These are phyloP conservation scores for Glonium stellatum DNA, from an alignment of 495 filamentous ascomycete genomes.

Conservation along the genomic window DNA sequence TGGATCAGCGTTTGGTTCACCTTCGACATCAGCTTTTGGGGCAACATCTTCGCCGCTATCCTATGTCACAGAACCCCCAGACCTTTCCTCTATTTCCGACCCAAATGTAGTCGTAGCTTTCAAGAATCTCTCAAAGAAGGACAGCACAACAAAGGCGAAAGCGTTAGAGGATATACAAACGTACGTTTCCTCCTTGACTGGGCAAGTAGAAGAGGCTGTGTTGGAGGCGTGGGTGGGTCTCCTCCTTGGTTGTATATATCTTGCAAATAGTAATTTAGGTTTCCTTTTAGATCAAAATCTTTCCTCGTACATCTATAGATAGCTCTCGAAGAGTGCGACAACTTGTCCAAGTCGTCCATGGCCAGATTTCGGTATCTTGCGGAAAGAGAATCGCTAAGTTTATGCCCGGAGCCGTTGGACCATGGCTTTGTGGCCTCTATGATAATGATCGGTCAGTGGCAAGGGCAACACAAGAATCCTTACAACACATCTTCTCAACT, in stretches of 20 bases:
- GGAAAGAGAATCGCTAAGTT: constrained; percentile 75
- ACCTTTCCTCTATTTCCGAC: constrained; percentile 70
- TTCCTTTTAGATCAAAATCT: constrained; percentile 62
- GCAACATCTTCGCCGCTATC: constrained; percentile 57
- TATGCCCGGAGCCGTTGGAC: constrained; percentile 66
- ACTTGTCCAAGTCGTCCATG: constrained; percentile 67
- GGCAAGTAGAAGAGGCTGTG: constrained; percentile 64
- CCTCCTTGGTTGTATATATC: constrained; percentile 28
- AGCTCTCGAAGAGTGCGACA: constrained; percentile 80
- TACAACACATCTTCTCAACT: constrained; percentile 65
- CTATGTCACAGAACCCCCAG: constrained; percentile 77
- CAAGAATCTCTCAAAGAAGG: constrained; percentile 88
- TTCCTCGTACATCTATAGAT: constrained; percentile 82
- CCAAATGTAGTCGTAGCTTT: constrained; percentile 77
- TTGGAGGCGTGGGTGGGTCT: constrained; percentile 79
- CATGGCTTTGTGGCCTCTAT: constrained; percentile 83
- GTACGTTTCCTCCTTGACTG: constrained; percentile 48
- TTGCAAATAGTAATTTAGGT: constrained; percentile 32
- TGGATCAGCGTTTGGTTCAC: constrained; percentile 40
- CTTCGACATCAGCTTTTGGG: constrained; percentile 43
- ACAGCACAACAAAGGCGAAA: constrained; percentile 86
- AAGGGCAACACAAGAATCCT: constrained; percentile 64
- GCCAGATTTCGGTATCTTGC: constrained; percentile 60
- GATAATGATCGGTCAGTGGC: constrained; percentile 72
- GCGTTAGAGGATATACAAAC: constrained; percentile 77